phyloP scores from a whole-genome alignment of 2,329 filamentous ascomycete genomes.

The Pseudogymnoascus destructans region DNA sequence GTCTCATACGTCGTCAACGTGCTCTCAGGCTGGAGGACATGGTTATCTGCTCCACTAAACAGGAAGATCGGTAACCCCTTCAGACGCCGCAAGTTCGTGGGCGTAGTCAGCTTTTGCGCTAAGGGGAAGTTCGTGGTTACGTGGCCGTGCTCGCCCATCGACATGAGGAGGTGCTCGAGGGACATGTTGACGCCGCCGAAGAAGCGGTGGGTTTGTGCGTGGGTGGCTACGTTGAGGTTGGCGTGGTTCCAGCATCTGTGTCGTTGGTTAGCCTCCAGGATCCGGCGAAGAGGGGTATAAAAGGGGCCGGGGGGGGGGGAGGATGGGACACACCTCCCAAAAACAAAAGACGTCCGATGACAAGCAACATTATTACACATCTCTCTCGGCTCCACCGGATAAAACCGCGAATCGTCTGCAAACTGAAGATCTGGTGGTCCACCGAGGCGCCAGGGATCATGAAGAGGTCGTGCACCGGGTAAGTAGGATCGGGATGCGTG shows the following conservation, averaged over 20 bases:
- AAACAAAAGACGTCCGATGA: conserved; percentile 46
- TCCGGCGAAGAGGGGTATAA: not conserved
- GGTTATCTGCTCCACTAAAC: conserved; percentile 43
- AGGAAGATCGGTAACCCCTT: conserved; percentile 41
- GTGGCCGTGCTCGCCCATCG: conserved; percentile 37
- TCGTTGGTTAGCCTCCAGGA: not conserved
- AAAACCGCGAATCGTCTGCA: conserved; percentile 48
- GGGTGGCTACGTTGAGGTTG: conserved; percentile 54
- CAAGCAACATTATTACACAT: conserved; percentile 49
- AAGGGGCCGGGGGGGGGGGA: not conserved
- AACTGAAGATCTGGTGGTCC: conserved; percentile 48
- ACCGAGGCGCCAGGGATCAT: conserved; percentile 51
- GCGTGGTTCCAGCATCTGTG: conserved; percentile 43
- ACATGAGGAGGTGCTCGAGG: conserved; percentile 42
- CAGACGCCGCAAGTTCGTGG: conserved; percentile 37
- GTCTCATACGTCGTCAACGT: conserved; percentile 42
- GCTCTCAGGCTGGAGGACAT: conserved; percentile 39
- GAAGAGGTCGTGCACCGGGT: conserved; percentile 38
- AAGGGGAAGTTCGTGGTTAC: conserved; percentile 40
- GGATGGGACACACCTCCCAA: conserved; percentile 37
- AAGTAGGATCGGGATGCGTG: conserved; percentile 22
- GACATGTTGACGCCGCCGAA: conserved; percentile 51
- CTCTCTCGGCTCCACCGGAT: conserved; percentile 41
- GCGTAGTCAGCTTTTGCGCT: conserved; percentile 35
- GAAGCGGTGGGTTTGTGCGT: conserved; percentile 46